Evolutionary conservation across 495 filamentous ascomycete genomes (phyloP).

Genomic region (Jackrogersella minutella): DNA sequence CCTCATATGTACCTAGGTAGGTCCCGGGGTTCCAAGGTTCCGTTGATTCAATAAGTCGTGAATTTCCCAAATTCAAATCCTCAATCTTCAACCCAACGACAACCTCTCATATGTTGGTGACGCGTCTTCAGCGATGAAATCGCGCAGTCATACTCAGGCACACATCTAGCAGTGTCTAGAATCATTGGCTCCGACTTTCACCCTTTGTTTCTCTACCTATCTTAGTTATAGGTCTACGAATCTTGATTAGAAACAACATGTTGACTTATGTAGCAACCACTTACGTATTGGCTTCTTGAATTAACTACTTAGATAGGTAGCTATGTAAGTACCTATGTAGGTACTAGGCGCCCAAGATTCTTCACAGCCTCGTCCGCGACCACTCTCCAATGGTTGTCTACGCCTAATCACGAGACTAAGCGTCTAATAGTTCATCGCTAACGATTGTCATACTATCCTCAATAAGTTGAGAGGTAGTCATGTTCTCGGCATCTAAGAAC

Average conservation of each 20-base stretch:
- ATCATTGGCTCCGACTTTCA: not conserved
- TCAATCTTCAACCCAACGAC: not conserved
- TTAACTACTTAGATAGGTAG: too few species aligned
- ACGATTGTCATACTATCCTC: not conserved
- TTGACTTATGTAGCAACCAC: too few species aligned
- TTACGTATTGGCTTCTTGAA: too few species aligned
- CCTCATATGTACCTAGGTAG: too few species aligned
- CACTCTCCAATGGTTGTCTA: not conserved
- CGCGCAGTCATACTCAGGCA: not conserved
- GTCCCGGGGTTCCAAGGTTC: not conserved
- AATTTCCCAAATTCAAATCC: not conserved
- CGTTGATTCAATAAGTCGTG: conserved; percentile 7
- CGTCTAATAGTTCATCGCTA: not conserved
- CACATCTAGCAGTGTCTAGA: not conserved
- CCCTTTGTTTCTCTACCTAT: not conserved
- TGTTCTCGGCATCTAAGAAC: not conserved
- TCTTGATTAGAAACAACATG: not conserved
- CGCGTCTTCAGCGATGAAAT: not conserved
- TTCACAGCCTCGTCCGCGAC: conserved; percentile 12
- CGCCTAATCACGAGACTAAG: not conserved
- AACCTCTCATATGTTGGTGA: not conserved
- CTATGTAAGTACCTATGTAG: too few species aligned
- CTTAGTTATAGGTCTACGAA: not conserved
- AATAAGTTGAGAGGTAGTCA: not conserved
- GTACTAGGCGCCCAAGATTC: not conserved